Evolutionary conservation across 2,329 filamentous ascomycete species (phyloP).

Genomic region (Periconia macrospinosa): DNA sequence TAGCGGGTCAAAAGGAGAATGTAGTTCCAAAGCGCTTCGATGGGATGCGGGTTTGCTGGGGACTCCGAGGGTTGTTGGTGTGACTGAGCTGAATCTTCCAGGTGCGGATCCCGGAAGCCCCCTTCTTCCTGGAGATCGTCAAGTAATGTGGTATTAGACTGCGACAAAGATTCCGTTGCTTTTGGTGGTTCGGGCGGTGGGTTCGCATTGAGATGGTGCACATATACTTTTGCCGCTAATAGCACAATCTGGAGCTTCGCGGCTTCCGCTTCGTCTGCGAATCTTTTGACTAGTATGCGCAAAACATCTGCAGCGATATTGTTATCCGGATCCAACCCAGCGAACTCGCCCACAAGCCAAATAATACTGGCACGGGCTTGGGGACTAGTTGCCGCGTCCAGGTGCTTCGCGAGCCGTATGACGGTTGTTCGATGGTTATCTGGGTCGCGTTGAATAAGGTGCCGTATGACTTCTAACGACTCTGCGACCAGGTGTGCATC

Average conservation of each 20-base stretch:
- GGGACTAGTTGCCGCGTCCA: constrained; percentile 85
- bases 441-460: constrained; percentile 91
- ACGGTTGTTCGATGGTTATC: constrained; percentile 81
- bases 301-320: constrained; percentile 93
- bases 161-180: constrained; percentile 24
- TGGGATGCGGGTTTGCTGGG: constrained; percentile 60
- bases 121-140: constrained; percentile 37
- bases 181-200: constrained; percentile 42
- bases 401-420: constrained; percentile 83
- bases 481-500: constrained; percentile 89
- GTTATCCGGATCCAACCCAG: constrained; percentile 75
- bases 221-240: constrained; percentile 92
- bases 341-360: constrained; percentile 95
- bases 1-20: constrained; percentile 84
- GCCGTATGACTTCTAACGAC: constrained; percentile 89
- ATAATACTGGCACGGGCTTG: constrained; percentile 92
- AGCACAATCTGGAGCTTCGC: constrained; percentile 91
- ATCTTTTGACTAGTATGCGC: constrained; percentile 82
- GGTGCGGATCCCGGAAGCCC: constrained; percentile 33
- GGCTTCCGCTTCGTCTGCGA: constrained; percentile 78
- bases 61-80: constrained; percentile 14
- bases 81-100: constrained; percentile 17
- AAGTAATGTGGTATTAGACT: constrained; percentile 22
- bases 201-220: constrained; percentile 78
- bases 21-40: constrained; percentile 81